Conservation (phyloP, 1,139 yeast genomes). For the Saccharomyces hybrid region DNA sequence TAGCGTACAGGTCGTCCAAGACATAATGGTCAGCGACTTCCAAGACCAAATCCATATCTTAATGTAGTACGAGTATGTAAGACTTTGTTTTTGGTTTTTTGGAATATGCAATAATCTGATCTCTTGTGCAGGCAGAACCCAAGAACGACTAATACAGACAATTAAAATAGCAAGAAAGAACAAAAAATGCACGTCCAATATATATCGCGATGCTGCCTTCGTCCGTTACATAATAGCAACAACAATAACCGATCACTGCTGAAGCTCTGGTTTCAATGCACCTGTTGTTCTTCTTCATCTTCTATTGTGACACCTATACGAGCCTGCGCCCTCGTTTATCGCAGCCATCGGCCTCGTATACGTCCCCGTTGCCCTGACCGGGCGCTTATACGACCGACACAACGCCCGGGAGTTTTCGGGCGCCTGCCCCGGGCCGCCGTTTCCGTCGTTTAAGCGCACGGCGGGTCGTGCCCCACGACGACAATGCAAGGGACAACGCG, state of each 20-base stretch:
- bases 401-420: background rate
- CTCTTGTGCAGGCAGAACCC: background rate
- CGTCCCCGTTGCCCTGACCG: background rate
- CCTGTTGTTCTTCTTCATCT: conserved; percentile 1
- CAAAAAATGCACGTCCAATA: background rate
- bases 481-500: background rate
- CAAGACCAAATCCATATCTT: conserved; percentile 75
- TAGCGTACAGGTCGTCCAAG: conserved; percentile 68
- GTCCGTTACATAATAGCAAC: conserved; percentile 1
- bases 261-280: background rate
- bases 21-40: conserved; percentile 66
- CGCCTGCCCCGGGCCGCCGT: background rate
- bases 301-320: conserved; percentile 1
- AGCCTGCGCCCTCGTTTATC: background rate
- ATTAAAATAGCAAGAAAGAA: background rate
- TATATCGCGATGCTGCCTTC: background rate
- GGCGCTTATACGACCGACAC: background rate
- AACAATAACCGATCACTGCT: background rate
- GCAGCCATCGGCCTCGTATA: conserved; percentile 1
- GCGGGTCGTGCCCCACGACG: background rate
- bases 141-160: background rate
- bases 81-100: background rate
- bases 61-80: background rate
- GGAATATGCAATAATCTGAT: background rate
- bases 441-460: background rate